Evolutionary conservation across 2,329 filamentous ascomycete genomes (phyloP), one percentile per base, ranked within the genome.

Genomic region (Neoscytalidium dimidiatum): DNA sequence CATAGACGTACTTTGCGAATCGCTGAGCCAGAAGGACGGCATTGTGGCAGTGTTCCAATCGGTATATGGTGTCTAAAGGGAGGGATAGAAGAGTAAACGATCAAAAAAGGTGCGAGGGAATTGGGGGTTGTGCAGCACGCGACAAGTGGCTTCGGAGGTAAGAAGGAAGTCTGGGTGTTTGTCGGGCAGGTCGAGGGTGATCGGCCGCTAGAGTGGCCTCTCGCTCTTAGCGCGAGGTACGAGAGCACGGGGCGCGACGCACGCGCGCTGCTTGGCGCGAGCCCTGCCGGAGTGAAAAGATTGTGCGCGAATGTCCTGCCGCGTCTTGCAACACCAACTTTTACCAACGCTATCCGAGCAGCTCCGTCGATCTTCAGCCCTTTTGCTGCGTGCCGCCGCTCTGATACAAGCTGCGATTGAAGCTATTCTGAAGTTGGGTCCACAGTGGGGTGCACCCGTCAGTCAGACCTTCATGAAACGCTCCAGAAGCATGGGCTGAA

Each of bases 11-110:
- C 94, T 98, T 81, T 98, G 94, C 76, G 91, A 88, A 81, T 98
- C 94, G 73, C 94, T 92, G 75, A 98, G 86, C 94, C 94, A 98
- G 91, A 97, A 96, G 67, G 92, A 90, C 75, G 90, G 91, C 91
- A 94, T 92, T 29, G 49, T 68, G 26, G 60, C 57, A 41, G 61
- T 14, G 3, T 21, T 35, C n/a, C 14, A 44, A 26, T 35, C 17
- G 56, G 7, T 19, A 31, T 28, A 4, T 19, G 4, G 41, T 17
- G 28, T 35, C 2, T 14, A 23, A 23, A 26, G 11, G 19, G 28
- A 38, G 31, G 3, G 31, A 23, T 35, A 62, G 58, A 51, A 51
- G 31, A 6, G 23, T 23, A 33, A 31, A 14, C 2, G 31, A 19
- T 6, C 21, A 26, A 9, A 23, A 4, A 29, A 38, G 4, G 23